Conservation (phyloP, 108 stramenopile species). For the Mediolabrus comicus region DNA sequence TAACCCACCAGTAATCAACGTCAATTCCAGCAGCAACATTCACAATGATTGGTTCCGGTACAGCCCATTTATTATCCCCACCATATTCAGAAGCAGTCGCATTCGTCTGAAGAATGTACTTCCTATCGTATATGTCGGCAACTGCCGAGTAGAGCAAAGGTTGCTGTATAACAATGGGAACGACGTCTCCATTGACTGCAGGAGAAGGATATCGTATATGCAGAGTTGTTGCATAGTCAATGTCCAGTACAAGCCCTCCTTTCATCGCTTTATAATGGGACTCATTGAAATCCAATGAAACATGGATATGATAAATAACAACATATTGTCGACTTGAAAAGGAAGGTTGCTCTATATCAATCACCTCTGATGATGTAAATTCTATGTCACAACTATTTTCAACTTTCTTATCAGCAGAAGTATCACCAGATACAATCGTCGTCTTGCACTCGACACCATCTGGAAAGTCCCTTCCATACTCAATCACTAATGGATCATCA, state of each 20-base stretch:
- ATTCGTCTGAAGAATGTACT: conserved; percentile 13
- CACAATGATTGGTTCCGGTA: conserved; percentile 23
- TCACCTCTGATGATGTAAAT: conserved; percentile 25
- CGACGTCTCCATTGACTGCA: background rate
- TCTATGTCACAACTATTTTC: conserved; percentile 17
- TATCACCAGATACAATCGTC: background rate
- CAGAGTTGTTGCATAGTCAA: conserved; percentile 39
- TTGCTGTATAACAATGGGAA: conserved; percentile 20
- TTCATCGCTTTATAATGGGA: background rate
- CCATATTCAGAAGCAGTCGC: background rate
- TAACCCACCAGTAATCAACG: conserved; percentile 39
- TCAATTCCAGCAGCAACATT: conserved; percentile 38
- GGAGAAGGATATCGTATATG: conserved; percentile 43
- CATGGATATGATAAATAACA: conserved; percentile 31
- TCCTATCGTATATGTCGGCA: background rate
- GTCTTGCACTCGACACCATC: conserved; percentile 11
- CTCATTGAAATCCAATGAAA: conserved; percentile 1
- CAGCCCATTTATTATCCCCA: background rate
- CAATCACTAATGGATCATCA: conserved; percentile 46
- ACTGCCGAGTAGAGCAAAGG: conserved; percentile 17
- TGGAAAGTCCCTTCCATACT: conserved; percentile 11
- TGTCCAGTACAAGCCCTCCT: conserved; percentile 3
- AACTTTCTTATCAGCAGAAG: background rate
- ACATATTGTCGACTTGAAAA: conserved; percentile 53
- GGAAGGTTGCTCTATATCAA: conserved; percentile 60